Percentiles rank a stretch among this genome's conserved stretches.
phyloP scores from a whole-genome alignment of 768 basidiomycete species.

The Termitomyces sp. region DNA sequence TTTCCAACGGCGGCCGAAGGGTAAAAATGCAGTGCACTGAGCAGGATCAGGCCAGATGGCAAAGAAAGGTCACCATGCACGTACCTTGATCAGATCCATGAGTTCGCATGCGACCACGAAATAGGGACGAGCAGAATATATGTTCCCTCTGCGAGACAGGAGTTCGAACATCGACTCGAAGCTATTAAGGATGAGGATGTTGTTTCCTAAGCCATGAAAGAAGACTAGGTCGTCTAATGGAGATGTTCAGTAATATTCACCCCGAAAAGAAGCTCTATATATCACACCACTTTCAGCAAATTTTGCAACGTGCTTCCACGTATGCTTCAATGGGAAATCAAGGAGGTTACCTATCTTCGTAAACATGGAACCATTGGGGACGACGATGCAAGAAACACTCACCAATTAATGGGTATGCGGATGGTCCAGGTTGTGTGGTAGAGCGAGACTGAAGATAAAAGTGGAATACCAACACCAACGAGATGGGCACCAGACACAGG shows the following conservation, averaged over 20 bases:
- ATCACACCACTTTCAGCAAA: neutral
- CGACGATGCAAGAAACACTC: neutral
- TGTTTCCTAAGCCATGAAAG: neutral
- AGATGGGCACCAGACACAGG: neutral
- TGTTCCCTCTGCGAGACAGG: neutral
- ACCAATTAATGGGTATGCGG: neutral
- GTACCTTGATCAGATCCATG: neutral
- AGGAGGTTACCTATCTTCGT: neutral
- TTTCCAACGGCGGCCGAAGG: neutral
- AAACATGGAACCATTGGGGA: neutral
- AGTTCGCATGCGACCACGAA: neutral
- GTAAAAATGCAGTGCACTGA: neutral
- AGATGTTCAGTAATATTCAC: neutral
- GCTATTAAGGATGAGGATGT: conserved; percentile 1
- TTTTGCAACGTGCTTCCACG: neutral
- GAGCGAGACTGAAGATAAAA: neutral
- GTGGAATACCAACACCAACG: neutral
- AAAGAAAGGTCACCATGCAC: neutral
- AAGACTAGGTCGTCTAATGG: neutral
- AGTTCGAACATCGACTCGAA: neutral
- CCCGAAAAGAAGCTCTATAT: neutral
- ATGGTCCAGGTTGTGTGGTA: neutral
- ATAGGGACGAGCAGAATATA: neutral
- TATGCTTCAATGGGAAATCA: neutral
- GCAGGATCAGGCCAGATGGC: neutral